Conservation (phyloP, 805 yeast genomes). For the Candida nemodendra region DNA sequence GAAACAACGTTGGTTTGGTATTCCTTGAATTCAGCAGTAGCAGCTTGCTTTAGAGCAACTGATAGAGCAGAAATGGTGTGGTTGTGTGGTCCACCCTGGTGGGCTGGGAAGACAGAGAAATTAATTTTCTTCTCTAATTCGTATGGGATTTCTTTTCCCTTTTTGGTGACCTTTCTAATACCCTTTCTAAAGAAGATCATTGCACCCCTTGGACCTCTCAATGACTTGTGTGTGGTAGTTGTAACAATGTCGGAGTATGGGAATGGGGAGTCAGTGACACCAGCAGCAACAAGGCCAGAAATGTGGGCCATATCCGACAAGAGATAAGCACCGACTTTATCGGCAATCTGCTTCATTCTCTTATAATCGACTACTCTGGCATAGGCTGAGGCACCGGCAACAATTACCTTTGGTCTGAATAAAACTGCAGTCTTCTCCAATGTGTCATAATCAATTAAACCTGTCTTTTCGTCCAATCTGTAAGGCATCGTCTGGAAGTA, state of each 20-base stretch:
- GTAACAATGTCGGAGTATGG: slow-evolving; percentile 93
- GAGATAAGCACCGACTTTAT: slow-evolving; percentile 88
- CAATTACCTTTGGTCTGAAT: slow-evolving; percentile 91
- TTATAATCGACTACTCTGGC: slow-evolving; percentile 86
- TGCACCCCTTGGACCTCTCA: slow-evolving; percentile 99
- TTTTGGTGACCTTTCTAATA: slow-evolving; percentile 75
- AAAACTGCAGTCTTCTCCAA: slow-evolving; percentile 77
- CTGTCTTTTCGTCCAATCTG: slow-evolving; percentile 82
- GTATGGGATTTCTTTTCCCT: slow-evolving; percentile 80
- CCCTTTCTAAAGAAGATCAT: slow-evolving; percentile 98
- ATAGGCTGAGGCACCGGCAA: slow-evolving; percentile 98
- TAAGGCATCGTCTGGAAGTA: slow-evolving; percentile 98
- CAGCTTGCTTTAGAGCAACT: slow-evolving; percentile 90
- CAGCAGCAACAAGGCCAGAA: slow-evolving; percentile 93
- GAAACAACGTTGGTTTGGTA: slow-evolving; percentile 82
- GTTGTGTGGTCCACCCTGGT: slow-evolving; percentile 99
- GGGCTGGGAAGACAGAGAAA: slow-evolving; percentile 98
- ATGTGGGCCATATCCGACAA: slow-evolving; percentile 97
- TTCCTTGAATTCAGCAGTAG: slow-evolving; percentile 80
- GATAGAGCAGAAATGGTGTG: slow-evolving; percentile 97
- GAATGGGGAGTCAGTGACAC: slow-evolving; percentile 91
- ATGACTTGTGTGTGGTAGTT: slow-evolving; percentile 95
- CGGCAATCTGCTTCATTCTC: slow-evolving; percentile 88
- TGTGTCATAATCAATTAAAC: slow-evolving; percentile 87
- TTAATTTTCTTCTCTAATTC: slow-evolving; percentile 90